These are phyloP conservation scores for Fusarium sp. DNA, from an alignment of 2,329 filamentous ascomycete species.

Conservation along the genomic window DNA sequence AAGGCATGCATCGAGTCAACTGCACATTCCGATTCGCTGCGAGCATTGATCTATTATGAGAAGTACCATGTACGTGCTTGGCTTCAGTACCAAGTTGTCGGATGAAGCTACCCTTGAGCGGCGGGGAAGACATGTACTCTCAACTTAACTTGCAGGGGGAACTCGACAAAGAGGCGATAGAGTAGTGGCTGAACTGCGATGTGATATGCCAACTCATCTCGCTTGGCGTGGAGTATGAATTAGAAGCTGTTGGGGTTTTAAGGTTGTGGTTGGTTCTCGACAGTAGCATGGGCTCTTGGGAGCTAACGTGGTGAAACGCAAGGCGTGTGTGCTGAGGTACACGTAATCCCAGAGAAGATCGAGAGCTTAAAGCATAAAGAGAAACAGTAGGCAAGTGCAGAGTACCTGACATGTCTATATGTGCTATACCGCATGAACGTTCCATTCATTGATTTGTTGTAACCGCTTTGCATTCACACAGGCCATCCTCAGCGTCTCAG, in stretches of 20 bases:
- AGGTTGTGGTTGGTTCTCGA: not conserved
- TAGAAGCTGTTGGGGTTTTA: not conserved
- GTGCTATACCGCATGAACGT: not conserved
- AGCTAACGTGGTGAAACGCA: not conserved
- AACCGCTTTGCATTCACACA: not conserved
- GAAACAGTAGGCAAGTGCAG: not conserved
- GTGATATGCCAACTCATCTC: not conserved
- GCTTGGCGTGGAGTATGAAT: not conserved
- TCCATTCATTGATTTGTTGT: not conserved
- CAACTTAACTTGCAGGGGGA: not conserved
- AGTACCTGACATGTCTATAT: not conserved
- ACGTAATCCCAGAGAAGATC: not conserved
- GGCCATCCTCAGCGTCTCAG: not conserved
- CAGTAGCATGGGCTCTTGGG: not conserved
- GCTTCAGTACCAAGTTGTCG: conserved; percentile 9
- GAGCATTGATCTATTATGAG: conserved; percentile 7
- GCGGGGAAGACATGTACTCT: not conserved
- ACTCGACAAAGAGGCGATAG: conserved; percentile 1
- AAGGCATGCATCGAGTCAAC: not conserved
- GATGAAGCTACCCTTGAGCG: not conserved
- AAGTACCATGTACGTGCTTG: not conserved
- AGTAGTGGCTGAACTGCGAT: conserved; percentile 4
- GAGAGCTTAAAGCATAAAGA: not conserved
- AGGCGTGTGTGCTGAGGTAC: not conserved
- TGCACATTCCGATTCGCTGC: not conserved